phyloP scores from a whole-genome alignment of 2,329 filamentous ascomycete species.

The Pezicula radicicola region DNA sequence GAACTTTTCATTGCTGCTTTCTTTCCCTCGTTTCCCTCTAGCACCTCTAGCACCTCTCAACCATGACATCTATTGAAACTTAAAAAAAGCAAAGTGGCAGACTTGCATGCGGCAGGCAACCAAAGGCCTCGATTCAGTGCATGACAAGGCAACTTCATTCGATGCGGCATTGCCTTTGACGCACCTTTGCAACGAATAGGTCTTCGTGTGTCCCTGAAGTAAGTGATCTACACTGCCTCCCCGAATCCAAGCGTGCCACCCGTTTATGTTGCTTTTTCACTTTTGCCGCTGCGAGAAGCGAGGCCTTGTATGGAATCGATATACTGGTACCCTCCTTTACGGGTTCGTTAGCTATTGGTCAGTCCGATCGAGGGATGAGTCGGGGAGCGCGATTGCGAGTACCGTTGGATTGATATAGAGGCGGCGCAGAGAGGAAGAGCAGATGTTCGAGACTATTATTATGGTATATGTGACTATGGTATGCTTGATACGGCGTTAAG shows the following conservation, averaged over 20 bases:
- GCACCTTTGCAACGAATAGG: conserved; percentile 16
- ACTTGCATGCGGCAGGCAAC: not conserved
- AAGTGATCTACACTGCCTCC: conserved; percentile 15
- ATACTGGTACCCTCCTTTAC: not conserved
- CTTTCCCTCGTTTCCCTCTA: too few relatives aligned
- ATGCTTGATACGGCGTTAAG: too few relatives aligned
- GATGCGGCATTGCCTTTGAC: not conserved
- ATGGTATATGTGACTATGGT: too few relatives aligned
- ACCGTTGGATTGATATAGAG: not conserved
- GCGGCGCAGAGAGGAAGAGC: too few relatives aligned
- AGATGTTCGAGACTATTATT: too few relatives aligned
- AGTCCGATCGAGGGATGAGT: not conserved
- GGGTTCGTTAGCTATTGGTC: not conserved
- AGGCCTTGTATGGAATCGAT: not conserved
- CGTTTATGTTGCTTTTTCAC: not conserved
- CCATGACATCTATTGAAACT: not conserved
- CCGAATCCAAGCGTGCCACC: not conserved
- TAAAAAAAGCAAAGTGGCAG: not conserved
- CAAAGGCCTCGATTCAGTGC: conserved; percentile 1
- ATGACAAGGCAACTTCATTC: not conserved
- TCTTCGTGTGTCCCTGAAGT: conserved; percentile 16
- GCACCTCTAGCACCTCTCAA: too few relatives aligned
- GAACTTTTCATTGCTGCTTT: too few relatives aligned
- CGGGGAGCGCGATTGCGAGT: not conserved
- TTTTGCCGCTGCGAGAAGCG: not conserved